phyloP scores from a whole-genome alignment of 225 moss, liverwort and hornwort species.

The Marchantia polymorpha region DNA sequence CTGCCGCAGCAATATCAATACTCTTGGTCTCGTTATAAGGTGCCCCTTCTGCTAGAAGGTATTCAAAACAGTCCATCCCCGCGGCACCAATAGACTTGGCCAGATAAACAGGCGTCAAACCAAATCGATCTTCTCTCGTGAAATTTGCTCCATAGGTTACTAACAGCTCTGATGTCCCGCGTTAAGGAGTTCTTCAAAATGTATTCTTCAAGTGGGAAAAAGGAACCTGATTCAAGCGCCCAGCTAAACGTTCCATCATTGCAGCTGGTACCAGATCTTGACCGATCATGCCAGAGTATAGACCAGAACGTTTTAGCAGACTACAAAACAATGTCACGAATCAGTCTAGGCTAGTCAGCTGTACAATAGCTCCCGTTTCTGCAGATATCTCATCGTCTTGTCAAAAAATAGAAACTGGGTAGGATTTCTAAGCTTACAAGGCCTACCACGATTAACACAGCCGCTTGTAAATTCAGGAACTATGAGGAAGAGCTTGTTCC shows the following conservation, averaged over 20 bases:
- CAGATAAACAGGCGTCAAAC: slow-evolving; percentile 76
- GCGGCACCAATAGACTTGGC: slow-evolving; percentile 80
- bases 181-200: slow-evolving; percentile 23
- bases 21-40: slow-evolving; percentile 67
- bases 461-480: not conserved
- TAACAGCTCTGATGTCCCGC: slow-evolving; percentile 52
- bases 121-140: slow-evolving; percentile 68
- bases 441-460: not conserved
- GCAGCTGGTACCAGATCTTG: not conserved
- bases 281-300: not conserved
- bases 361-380: not conserved
- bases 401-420: not conserved
- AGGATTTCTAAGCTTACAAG: no score
- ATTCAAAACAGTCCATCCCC: slow-evolving; percentile 78
- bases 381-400: not conserved
- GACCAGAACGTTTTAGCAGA: not conserved
- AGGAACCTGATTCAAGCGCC: not conserved
- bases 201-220: not conserved
- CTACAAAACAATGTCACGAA: no score
- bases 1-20: slow-evolving; percentile 50
- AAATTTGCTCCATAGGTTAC: slow-evolving; percentile 79
- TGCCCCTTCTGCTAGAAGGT: slow-evolving; percentile 82
- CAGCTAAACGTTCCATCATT: not conserved
- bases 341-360: not conserved
- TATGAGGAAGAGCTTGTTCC: slow-evolving; percentile 7